Evolutionary conservation across 805 yeast genomes (phyloP), one percentile per base, ranked within the genome.

Genomic region (Priceomyces melissophilus): DNA sequence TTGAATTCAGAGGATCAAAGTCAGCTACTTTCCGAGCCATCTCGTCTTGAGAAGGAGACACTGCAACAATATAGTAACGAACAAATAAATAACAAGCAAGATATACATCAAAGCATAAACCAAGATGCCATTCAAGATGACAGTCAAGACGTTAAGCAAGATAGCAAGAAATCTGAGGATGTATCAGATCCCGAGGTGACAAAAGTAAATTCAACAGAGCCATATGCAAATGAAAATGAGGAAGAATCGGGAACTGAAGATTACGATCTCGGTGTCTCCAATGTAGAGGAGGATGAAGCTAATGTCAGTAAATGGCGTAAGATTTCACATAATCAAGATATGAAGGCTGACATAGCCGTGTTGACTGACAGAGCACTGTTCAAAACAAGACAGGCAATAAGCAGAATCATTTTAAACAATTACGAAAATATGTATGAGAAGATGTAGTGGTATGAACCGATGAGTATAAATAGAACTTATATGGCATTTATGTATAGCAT

Each of bases 381-480:
- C 2, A 53, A 47, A 27, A 67, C 71, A 1, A 58, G 60, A 15
- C 42, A 41, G 23, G 65, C 55, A 5, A 38, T 65, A 13, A 55
- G 50, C 35, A 39, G 40, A 39, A 49, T 63, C 4, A 42, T 65
- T 10, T 69, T 60, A 41, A 45, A 55, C 35, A 56, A 51, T 42
- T 55, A 53, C 36, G 48, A 50, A 37, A 20, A 20, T 20, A 20
- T 20, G 25, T 20, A 20, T 20, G 25, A 13, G 12, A 28, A 36
- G n/a, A 11, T 2, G 10, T 36, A 16, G 12, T 12, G 25, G 25
- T 4, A 20, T 5, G 25, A 20, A 20, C 8, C 4, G 25, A 20
- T 20, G 7, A 20, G 8, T 20, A 8, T 20, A 20, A n/a, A n/a
- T n/a, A n/a, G n/a, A n/a, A n/a, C n/a, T n/a, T n/a, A n/a, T n/a